These are phyloP conservation scores for Huiozyma sinensis DNA, from an alignment of 805 yeast genomes.

Conservation along the genomic window DNA sequence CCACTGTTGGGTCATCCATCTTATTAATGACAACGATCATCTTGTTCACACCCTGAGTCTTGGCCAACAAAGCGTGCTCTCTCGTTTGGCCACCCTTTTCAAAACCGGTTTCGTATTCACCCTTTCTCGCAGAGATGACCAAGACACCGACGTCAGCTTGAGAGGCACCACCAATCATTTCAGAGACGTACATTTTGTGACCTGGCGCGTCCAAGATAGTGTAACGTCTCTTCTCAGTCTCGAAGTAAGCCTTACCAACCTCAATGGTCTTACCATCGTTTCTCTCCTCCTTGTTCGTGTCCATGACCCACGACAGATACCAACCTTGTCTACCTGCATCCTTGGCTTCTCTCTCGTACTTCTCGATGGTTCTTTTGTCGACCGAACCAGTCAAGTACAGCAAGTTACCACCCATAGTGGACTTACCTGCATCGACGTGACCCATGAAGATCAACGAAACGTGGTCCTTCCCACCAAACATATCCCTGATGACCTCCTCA, in stretches of 20 bases:
- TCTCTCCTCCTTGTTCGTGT: conserved; percentile 97
- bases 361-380: conserved; percentile 96
- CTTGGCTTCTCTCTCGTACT: conserved; percentile 95
- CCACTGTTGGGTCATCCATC: conserved; percentile 97
- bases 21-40: conserved; percentile 90
- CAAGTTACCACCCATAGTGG: conserved; percentile 98
- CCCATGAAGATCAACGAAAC: conserved; percentile 97
- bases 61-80: conserved; percentile 94
- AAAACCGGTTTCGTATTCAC: conserved; percentile 98
- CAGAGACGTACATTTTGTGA: conserved; percentile 96
- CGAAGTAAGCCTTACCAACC: conserved; percentile 96
- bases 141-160: conserved; percentile 98
- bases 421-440: conserved; percentile 98
- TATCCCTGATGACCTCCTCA: conserved; percentile 76
- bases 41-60: conserved; percentile 95
- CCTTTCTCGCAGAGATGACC: conserved; percentile 96
- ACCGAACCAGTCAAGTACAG: conserved; percentile 91
- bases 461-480: conserved; percentile 97
- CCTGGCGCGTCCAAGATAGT: conserved; percentile 99
- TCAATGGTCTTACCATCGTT: conserved; percentile 98
- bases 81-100: conserved; percentile 99
- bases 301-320: conserved; percentile 99
- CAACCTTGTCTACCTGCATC: conserved; percentile 99
- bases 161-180: conserved; percentile 99
- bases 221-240: conserved; percentile 95